phyloP scores from a whole-genome alignment of 1,139 yeast species.

The Sugiyamaella sp. region DNA sequence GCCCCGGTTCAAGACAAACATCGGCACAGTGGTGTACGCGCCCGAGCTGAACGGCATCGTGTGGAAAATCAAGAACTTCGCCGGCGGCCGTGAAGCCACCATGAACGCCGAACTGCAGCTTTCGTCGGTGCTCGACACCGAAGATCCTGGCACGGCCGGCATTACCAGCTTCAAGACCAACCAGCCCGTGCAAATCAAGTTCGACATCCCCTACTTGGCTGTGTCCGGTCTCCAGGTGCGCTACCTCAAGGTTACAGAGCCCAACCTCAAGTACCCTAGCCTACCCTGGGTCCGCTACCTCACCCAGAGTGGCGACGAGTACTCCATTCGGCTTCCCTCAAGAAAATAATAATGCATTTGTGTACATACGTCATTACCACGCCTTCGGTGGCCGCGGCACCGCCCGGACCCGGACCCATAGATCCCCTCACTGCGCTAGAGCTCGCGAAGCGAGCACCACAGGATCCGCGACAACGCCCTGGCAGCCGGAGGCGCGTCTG shows the following conservation, averaged over 20 bases:
- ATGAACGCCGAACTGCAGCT: slow-evolving; percentile 86
- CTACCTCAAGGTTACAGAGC: slow-evolving; percentile 84
- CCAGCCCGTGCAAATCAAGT: slow-evolving; percentile 62
- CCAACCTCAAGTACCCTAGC: slow-evolving; percentile 82
- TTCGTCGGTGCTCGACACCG: slow-evolving; percentile 62
- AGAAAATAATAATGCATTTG: slow-evolving; percentile 5
- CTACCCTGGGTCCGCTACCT: slow-evolving; percentile 94
- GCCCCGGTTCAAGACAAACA: slow-evolving; percentile 74
- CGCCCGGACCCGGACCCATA: neutral
- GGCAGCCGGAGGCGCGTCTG: too few relatives aligned
- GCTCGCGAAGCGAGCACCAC: too few relatives aligned
- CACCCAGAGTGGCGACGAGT: slow-evolving; percentile 89
- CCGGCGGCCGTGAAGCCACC: slow-evolving; percentile 83
- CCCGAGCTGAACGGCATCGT: slow-evolving; percentile 79
- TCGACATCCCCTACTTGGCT: slow-evolving; percentile 93
- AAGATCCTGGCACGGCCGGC: slow-evolving; percentile 38
- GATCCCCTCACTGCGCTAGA: neutral
- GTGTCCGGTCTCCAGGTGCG: slow-evolving; percentile 94
- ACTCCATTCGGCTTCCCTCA: slow-evolving; percentile 59
- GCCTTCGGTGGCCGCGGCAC: slow-evolving; percentile 6
- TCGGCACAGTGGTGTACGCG: slow-evolving; percentile 85
- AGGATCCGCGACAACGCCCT: too few relatives aligned
- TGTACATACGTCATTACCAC: neutral
- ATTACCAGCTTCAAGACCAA: slow-evolving; percentile 22
- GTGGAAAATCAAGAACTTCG: slow-evolving; percentile 85